These are phyloP conservation scores for Fusarium illudens DNA, from an alignment of 2,329 filamentous ascomycete species.

Conservation along the genomic window DNA sequence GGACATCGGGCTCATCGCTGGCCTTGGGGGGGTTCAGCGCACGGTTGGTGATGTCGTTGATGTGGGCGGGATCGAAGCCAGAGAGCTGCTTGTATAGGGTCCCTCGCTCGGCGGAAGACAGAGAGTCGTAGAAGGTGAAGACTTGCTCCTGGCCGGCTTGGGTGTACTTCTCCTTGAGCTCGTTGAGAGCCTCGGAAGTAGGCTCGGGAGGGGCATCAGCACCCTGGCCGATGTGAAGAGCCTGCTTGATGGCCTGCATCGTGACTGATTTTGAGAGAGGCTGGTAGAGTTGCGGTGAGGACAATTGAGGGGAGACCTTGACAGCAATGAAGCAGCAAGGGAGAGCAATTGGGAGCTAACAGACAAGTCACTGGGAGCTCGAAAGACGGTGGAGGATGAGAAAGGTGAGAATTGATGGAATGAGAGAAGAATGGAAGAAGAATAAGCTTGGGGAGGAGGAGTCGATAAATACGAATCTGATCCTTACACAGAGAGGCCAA, in stretches of 20 bases:
- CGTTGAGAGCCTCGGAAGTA: slow-evolving; percentile 70
- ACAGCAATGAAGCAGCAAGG: not conserved
- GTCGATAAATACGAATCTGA: slow-evolving; percentile 36
- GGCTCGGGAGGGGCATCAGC: slow-evolving; percentile 57
- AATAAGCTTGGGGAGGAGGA: slow-evolving; percentile 21
- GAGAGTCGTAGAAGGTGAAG: slow-evolving; percentile 82
- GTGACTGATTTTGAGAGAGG: slow-evolving; percentile 30
- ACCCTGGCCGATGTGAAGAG: slow-evolving; percentile 49
- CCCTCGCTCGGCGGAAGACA: slow-evolving; percentile 77
- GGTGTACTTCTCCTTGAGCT: slow-evolving; percentile 76
- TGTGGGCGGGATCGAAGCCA: slow-evolving; percentile 82
- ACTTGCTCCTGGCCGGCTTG: slow-evolving; percentile 83
- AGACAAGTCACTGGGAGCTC: slow-evolving; percentile 3
- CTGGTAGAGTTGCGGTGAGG: slow-evolving; percentile 30
- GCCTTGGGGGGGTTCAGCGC: slow-evolving; percentile 80
- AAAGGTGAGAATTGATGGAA: slow-evolving; percentile 12
- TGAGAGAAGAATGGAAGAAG: slow-evolving; percentile 21
- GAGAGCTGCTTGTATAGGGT: slow-evolving; percentile 82
- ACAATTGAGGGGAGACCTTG: not conserved
- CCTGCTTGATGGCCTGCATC: slow-evolving; percentile 57
- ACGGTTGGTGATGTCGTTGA: slow-evolving; percentile 85
- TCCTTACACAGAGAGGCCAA: slow-evolving; percentile 18
- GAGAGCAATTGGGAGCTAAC: slow-evolving; percentile 5
- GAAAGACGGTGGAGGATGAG: slow-evolving; percentile 4
- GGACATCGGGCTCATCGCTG: slow-evolving; percentile 61